Percentiles rank a stretch among this genome's conserved stretches.
Evolutionary conservation across 257 asterid species (phyloP).

Genomic region (Solanum megistacrolobum): DNA sequence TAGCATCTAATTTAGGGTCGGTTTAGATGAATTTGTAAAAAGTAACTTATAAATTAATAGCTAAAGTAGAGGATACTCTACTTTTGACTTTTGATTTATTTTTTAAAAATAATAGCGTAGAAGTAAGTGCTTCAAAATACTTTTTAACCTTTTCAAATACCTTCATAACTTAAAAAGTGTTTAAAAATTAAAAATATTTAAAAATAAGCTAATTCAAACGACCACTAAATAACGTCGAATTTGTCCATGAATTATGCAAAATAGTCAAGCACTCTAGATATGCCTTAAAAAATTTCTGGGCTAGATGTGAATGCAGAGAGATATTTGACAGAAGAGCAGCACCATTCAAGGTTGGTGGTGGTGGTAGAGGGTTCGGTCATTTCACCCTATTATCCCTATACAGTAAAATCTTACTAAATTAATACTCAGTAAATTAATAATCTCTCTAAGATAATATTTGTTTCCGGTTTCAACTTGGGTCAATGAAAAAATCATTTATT

Average conservation of each 20-base stretch:
- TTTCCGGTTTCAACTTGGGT: fast-evolving
- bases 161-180: no score
- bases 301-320: background rate
- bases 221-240: background rate
- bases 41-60: no score
- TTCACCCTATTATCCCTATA: background rate
- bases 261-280: background rate
- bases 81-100: background rate
- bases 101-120: no score
- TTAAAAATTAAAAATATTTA: no score
- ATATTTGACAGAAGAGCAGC: background rate
- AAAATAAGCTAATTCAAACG: background rate
- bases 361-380: background rate
- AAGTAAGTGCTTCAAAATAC: no score
- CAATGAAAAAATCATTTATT: no score
- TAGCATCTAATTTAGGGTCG: background rate
- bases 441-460: background rate
- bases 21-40: no score
- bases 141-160: no score
- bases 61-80: background rate
- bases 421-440: no score
- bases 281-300: background rate
- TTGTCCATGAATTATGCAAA: background rate
- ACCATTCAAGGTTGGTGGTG: background rate
- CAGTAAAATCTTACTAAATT: no score